phyloP scores from a whole-genome alignment of 2,329 filamentous ascomycete genomes.

The Nectriaceae sp. region DNA sequence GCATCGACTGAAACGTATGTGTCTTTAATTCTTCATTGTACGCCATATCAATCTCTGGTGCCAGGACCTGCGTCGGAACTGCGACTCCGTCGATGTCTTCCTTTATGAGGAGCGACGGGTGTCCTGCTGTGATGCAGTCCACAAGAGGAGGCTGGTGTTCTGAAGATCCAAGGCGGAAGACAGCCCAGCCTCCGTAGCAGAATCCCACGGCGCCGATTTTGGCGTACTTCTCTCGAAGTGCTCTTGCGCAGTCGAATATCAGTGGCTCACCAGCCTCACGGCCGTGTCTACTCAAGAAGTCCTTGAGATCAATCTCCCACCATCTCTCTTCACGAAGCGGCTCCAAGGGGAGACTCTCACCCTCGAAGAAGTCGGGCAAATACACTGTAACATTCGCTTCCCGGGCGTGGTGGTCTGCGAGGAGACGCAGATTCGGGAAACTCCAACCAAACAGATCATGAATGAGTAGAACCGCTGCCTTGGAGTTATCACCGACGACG shows the following conservation, averaged over 20 bases:
- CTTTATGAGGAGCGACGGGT: slow-evolving; percentile 45
- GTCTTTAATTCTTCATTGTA: slow-evolving; percentile 46
- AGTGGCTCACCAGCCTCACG: slow-evolving; percentile 42
- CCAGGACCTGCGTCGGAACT: slow-evolving; percentile 54
- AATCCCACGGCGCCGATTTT: slow-evolving; percentile 48
- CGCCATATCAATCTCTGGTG: slow-evolving; percentile 46
- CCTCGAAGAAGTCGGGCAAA: slow-evolving; percentile 38
- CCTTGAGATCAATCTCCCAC: slow-evolving; percentile 39
- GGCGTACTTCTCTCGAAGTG: slow-evolving; percentile 35
- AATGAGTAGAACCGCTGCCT: slow-evolving; percentile 39
- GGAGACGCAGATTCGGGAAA: slow-evolving; percentile 44
- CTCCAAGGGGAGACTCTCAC: slow-evolving; percentile 34
- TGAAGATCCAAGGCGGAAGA: slow-evolving; percentile 44
- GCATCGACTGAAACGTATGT: slow-evolving; percentile 38
- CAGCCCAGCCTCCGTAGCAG: slow-evolving; percentile 55
- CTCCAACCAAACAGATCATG: slow-evolving; percentile 46
- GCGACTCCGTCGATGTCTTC: slow-evolving; percentile 46
- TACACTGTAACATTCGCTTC: slow-evolving; percentile 49
- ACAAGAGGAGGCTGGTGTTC: slow-evolving; percentile 40
- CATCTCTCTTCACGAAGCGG: slow-evolving; percentile 29
- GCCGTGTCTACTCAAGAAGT: slow-evolving; percentile 38
- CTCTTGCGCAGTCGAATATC: slow-evolving; percentile 39
- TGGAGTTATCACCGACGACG: slow-evolving; percentile 35
- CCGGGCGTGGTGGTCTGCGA: slow-evolving; percentile 48
- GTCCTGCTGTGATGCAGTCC: slow-evolving; percentile 46